Conservation (phyloP, 2,329 filamentous ascomycete genomes). For the Sporothrix sp. region DNA sequence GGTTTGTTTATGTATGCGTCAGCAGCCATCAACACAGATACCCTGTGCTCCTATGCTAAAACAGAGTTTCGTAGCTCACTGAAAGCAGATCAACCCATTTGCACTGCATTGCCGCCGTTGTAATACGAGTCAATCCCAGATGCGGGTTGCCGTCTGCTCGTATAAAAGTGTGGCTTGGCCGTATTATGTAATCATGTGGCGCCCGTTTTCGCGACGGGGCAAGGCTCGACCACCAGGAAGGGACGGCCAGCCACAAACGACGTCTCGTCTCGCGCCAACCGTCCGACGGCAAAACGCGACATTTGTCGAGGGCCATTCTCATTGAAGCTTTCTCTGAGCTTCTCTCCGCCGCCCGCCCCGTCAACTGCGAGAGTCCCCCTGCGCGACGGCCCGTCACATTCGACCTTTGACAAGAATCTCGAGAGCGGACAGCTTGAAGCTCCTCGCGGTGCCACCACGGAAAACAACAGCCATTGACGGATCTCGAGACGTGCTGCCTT, state of each 20-base stretch:
- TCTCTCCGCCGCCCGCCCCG: neutral
- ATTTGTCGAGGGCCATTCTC: neutral
- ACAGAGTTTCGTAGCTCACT: too few relatives aligned
- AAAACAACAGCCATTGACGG: too few relatives aligned
- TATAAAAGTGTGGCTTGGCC: neutral
- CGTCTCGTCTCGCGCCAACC: neutral
- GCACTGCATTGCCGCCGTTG: too few relatives aligned
- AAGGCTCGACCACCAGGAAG: slow-evolving; percentile 2
- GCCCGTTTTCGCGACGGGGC: neutral
- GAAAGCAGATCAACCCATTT: too few relatives aligned
- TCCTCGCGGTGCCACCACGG: neutral
- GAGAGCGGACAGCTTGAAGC: neutral
- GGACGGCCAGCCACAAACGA: neutral
- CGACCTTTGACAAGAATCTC: neutral
- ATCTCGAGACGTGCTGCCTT: neutral
- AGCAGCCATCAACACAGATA: too few relatives aligned
- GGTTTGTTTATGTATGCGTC: too few relatives aligned
- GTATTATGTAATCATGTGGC: slow-evolving; percentile 3
- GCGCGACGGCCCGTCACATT: neutral
- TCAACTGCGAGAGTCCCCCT: neutral
- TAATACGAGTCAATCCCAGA: too few relatives aligned
- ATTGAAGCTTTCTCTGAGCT: neutral
- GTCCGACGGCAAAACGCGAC: neutral
- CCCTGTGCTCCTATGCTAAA: too few relatives aligned
- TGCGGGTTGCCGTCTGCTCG: neutral